Percentiles rank a stretch among this genome's conserved stretches.
phyloP scores from a whole-genome alignment of 208 protist species.

The Naegleria gruberi region DNA sequence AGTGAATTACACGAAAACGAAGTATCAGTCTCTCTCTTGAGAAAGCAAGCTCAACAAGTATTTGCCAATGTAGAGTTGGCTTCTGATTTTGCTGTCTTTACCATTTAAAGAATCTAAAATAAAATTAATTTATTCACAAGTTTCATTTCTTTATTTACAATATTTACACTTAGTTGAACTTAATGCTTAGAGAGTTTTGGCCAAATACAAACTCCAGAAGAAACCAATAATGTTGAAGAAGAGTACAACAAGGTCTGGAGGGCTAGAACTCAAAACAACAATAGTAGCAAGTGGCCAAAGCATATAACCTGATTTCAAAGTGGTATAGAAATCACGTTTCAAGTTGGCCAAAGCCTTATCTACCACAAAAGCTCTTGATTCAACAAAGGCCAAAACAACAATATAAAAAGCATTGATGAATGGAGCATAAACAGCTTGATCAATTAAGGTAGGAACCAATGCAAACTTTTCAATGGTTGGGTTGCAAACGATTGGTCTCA shows the following conservation, averaged over 20 bases:
- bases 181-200: neutral
- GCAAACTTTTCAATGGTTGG: neutral
- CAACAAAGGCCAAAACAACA: neutral
- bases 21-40: neutral
- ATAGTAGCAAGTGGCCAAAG: neutral
- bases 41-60: neutral
- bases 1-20: neutral
- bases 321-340: neutral
- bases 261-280: neutral
- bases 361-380: neutral
- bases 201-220: neutral
- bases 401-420: neutral
- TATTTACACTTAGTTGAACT: too few relatives aligned
- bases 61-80: neutral
- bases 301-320: neutral
- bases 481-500: neutral
- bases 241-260: neutral
- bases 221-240: neutral
- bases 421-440: neutral
- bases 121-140: neutral
- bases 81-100: neutral
- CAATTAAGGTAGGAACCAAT: neutral
- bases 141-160: too few relatives aligned
- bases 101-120: neutral
- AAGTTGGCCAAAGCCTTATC: neutral